Base-by-base conservation (phyloP, 371 early-diverging fungal genomes). In the Gilbertella persicaria region DNA sequence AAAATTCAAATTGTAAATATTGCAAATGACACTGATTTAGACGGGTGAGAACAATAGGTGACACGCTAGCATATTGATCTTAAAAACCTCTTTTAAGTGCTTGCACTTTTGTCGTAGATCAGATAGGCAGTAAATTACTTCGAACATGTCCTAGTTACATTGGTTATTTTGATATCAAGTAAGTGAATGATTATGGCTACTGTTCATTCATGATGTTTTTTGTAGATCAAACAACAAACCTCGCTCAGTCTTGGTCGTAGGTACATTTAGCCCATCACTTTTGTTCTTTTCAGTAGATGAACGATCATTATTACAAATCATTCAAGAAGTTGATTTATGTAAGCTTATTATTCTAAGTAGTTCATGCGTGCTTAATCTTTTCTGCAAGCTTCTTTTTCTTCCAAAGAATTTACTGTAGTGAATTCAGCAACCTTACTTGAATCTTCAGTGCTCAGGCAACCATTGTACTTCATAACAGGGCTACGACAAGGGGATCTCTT, bases 271-370 rank as follows among this genome's bases (percentile, higher is more conserved):
- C 1, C 29, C 54, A 9, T 44, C 51, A 10, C 5, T 62, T 14
- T 8, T 53, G 0, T 35, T 67, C 16, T 67, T 45, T n/a, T 21
- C 20, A 9, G 13, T 13, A 3, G 0, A 23, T 62, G 7, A 19
- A 66, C 16, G 20, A 43, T 19, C 14, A 36, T 3, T 17, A 14
- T 36, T 67, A 26, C 19, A 44, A 7, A 6, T 25, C 5, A 26
- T 38, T 3, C 59, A 67, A 38, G 29, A 48, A 16, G n/a, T 58
- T 16, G 52, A 58, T 29, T 25, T 62, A 40, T 39, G 67, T 58
- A 59, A 49, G 19, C 47, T 10, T 20, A 17, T 13, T 14, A 20
- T 5, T 17, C 20, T 30, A 17, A 8, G 4, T 3, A 8, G 4
- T 3, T 28, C 2, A 26, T 42, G 10, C n/a, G n/a, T n/a, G n/a